Evolutionary conservation across 2,329 filamentous ascomycete species (phyloP).

Genomic region (Xylariaceae sp.): DNA sequence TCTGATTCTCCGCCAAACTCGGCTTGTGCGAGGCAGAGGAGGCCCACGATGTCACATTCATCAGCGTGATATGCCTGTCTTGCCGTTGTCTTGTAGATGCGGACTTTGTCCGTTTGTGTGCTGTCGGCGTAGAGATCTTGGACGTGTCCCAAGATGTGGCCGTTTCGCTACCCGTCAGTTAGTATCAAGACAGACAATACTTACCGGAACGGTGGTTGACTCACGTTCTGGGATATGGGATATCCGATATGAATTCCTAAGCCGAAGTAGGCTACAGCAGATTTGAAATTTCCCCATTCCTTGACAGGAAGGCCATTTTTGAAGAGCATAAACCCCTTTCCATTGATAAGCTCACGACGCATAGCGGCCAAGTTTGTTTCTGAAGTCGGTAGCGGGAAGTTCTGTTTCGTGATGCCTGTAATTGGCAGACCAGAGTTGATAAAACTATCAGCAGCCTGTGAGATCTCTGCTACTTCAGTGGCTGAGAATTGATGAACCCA

Average conservation of each 20-base stretch:
- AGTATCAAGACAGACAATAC: background rate
- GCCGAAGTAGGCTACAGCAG: conserved; percentile 86
- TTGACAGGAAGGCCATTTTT: conserved; percentile 71
- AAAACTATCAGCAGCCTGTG: conserved; percentile 59
- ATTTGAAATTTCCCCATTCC: conserved; percentile 74
- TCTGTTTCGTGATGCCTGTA: conserved; percentile 57
- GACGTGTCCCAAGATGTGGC: conserved; percentile 84
- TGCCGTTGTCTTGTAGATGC: conserved; percentile 86
- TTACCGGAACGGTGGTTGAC: background rate
- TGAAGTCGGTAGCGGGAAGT: conserved; percentile 59
- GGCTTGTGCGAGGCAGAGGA: conserved; percentile 75
- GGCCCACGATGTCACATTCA: conserved; percentile 75
- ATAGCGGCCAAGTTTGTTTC: conserved; percentile 50
- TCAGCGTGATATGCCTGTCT: conserved; percentile 73
- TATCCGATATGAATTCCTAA: conserved; percentile 82
- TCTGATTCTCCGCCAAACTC: conserved; percentile 81
- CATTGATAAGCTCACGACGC: conserved; percentile 67
- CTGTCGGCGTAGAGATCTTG: conserved; percentile 84
- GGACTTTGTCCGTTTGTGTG: conserved; percentile 76
- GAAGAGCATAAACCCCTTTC: conserved; percentile 87
- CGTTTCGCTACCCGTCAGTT: conserved; percentile 31
- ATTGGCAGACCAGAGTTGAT: conserved; percentile 54
- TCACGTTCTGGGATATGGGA: conserved; percentile 81
- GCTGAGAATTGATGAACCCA: conserved; percentile 65
- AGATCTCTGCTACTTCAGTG: conserved; percentile 59